These are phyloP conservation scores for Fusarium sp. DNA, from an alignment of 2,329 filamentous ascomycete species.

Conservation along the genomic window DNA sequence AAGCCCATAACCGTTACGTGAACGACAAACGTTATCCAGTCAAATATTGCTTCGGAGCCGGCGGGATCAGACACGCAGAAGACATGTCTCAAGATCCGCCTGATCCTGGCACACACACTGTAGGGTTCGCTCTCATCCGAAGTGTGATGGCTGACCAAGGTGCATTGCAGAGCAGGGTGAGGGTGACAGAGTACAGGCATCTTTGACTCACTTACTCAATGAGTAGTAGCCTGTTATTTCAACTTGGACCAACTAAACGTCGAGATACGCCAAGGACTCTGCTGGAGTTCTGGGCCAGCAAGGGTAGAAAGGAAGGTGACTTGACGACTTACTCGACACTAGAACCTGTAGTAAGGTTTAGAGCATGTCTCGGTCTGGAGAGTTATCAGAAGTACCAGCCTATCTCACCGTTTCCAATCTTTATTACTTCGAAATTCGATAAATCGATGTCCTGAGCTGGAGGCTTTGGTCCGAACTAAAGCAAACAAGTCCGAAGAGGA, in stretches of 20 bases:
- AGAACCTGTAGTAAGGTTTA: not conserved
- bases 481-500: not conserved
- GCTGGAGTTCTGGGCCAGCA: not conserved
- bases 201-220: slow-evolving; percentile 1
- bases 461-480: not conserved
- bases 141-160: slow-evolving; percentile 18
- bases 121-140: slow-evolving; percentile 9
- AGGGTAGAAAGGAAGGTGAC: not conserved
- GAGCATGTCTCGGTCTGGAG: not conserved
- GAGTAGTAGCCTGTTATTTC: slow-evolving; percentile 8
- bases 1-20: slow-evolving; percentile 10
- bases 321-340: not conserved
- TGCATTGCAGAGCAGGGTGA: slow-evolving; percentile 24
- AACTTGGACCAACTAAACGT: not conserved
- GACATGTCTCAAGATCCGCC: slow-evolving; percentile 18
- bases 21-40: not conserved
- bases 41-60: slow-evolving; percentile 13
- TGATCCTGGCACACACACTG: not conserved
- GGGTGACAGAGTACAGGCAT: not conserved
- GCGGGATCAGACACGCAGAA: not conserved
- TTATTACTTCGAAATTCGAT: not conserved
- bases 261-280: slow-evolving; percentile 1
- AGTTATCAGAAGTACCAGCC: not conserved
- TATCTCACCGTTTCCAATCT: not conserved
- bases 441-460: not conserved